These are phyloP conservation scores for Omphalea diandra DNA, from an alignment of 441 rosid species.

Conservation along the genomic window DNA sequence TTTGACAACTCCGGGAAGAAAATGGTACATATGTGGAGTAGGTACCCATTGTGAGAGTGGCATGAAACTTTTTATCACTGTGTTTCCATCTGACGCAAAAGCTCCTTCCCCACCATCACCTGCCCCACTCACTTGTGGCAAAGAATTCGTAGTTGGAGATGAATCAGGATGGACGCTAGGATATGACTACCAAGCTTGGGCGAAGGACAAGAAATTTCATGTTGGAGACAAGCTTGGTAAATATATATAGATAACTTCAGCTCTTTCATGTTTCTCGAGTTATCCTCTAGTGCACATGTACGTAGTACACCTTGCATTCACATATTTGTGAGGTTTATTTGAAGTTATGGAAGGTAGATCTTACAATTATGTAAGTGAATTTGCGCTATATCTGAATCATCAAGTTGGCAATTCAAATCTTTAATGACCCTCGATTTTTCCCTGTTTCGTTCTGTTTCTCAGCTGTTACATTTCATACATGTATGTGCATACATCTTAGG, in stretches of 20 bases:
- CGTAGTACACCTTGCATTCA: too few relatives aligned
- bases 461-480: too few relatives aligned
- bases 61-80: conserved; percentile 5
- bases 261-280: too few relatives aligned
- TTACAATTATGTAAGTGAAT: too few relatives aligned
- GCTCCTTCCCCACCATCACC: conserved; percentile 15
- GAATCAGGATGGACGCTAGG: conserved; percentile 25
- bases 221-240: conserved; percentile 37
- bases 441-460: too few relatives aligned
- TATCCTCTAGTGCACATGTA: too few relatives aligned
- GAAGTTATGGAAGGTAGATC: too few relatives aligned
- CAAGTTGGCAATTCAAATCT: too few relatives aligned
- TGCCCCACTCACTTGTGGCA: conserved; percentile 9
- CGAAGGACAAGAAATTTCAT: conserved; percentile 31
- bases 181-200: conserved; percentile 37
- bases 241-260: neutral
- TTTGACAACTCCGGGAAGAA: conserved; percentile 26
- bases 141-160: conserved; percentile 25
- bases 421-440: neutral
- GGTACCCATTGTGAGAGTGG: conserved; percentile 21
- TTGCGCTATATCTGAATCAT: too few relatives aligned
- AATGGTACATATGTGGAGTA: conserved; percentile 46
- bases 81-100: neutral
- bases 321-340: too few relatives aligned
- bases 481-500: too few relatives aligned